Conservation (phyloP, 345 rosid species). For the Bruguiera gymnorhiza region DNA sequence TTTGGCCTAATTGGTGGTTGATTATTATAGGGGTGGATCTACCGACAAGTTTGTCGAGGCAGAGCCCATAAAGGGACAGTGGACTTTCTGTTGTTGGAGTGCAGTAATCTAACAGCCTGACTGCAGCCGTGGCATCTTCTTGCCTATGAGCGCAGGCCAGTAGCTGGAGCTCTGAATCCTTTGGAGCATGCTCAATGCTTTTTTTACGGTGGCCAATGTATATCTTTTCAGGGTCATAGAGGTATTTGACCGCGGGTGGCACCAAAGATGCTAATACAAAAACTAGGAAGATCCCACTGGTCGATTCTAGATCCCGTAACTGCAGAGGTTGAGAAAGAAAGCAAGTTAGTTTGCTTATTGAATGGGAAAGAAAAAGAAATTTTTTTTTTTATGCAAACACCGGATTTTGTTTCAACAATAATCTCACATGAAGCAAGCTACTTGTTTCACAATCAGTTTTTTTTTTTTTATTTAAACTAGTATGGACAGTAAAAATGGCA, state of each 20-base stretch:
- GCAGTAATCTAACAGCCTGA: conserved; percentile 20
- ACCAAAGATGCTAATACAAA: conserved; percentile 11
- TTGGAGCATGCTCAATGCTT: conserved; percentile 14
- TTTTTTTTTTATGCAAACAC: not conserved
- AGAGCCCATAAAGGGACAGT: conserved; percentile 24
- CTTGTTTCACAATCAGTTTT: not conserved
- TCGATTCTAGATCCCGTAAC: not conserved
- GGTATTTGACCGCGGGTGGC: conserved; percentile 12
- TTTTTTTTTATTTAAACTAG: not conserved
- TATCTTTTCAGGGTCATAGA: conserved; percentile 25
- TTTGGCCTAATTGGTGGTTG: conserved; percentile 31
- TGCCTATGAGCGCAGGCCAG: conserved; percentile 27
- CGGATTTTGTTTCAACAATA: not conserved
- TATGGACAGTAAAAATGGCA: not conserved
- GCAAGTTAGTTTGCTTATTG: not conserved
- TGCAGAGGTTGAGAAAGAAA: not conserved
- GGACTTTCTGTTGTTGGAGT: conserved; percentile 20
- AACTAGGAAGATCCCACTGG: conserved; percentile 7
- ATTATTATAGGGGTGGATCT: conserved; percentile 21
- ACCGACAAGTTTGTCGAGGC: conserved; percentile 23
- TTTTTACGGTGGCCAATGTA: conserved; percentile 27
- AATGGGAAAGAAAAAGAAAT: too few relatives aligned
- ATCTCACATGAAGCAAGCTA: not conserved
- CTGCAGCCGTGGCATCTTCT: conserved; percentile 25
- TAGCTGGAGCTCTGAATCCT: conserved; percentile 17